Base-by-base conservation (phyloP, 169 alveolate genomes). In the Plasmodium malariae region DNA sequence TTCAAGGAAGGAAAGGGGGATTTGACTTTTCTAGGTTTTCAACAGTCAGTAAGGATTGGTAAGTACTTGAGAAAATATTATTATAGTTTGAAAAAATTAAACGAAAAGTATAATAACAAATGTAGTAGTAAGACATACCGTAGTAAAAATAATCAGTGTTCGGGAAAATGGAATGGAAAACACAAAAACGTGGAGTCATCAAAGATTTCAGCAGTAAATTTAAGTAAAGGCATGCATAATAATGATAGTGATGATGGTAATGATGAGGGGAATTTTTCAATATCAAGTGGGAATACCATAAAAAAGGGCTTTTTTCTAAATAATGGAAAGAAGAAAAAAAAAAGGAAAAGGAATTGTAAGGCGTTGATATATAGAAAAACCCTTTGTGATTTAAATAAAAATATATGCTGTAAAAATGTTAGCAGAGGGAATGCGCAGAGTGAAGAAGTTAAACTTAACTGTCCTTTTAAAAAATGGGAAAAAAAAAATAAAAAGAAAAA, bases 1-100 rank as follows among this genome's bases (percentile, higher is more conserved):
- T 80, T 80, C 34, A 36, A 30, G 21, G 90, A 80, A 65, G 83
- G 83, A 1, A 80, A 80, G 30, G 90, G 90, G 9, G 85, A 67
- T 12, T 57, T 80, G 11, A 80, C 90, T 30, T 80, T 51, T 69
- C 32, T 80, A 40, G 90, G 90, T 3, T 80, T 80, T 43, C 85
- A 80, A 57, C 90, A 80, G 43, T 80, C 90, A 0, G 12, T 80
- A 2, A 80, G 24, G 51, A 68, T 80, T 30, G 90, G 90, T 12
- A 51, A 80, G n/a, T 80, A 80, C 34, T 51, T 80, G 4, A 48
- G 90, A 21, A 65, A 54, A 37, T 67, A 80, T 67, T 80, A 80
- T 45, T 65, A 80, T 40, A 80, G 73, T 28, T 65, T 80, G 19
- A 80, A 45, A 7, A 67, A 48, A 21, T 36, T 80, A n/a, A 80